Percentiles rank a stretch among this genome's conserved stretches.
Conservation (phyloP, 139 green algal species). For the Coelastrella sp. region DNA sequence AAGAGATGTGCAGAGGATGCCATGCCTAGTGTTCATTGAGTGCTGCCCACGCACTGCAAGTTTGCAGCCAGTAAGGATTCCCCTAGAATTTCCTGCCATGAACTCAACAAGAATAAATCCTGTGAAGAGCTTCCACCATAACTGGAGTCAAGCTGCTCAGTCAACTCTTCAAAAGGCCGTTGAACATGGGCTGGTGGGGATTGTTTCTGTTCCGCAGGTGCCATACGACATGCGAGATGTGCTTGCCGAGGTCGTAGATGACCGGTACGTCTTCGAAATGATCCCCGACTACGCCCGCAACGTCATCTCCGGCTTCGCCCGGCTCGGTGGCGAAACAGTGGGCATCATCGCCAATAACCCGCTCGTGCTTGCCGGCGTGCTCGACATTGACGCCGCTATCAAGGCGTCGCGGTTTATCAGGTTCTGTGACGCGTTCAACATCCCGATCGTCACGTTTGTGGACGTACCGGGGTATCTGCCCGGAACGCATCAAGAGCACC, state of each 20-base stretch:
- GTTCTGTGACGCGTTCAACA: conserved; percentile 82
- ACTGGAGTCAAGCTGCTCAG: too few relatives aligned
- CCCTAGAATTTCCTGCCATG: too few relatives aligned
- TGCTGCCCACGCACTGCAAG: too few relatives aligned
- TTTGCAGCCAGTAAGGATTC: too few relatives aligned
- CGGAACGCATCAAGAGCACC: conserved; percentile 68
- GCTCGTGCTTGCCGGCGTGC: conserved; percentile 69
- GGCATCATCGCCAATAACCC: conserved; percentile 83
- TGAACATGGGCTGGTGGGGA: too few relatives aligned
- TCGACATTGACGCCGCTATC: conserved; percentile 80
- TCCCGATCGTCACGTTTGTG: conserved; percentile 78
- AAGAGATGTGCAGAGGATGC: too few relatives aligned
- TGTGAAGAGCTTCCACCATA: too few relatives aligned
- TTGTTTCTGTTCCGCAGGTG: conserved; percentile 6
- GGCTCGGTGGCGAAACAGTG: conserved; percentile 69
- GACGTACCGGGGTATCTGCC: conserved; percentile 83
- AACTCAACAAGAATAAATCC: too few relatives aligned
- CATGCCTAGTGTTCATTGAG: too few relatives aligned
- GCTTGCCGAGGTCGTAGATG: conserved; percentile 65
- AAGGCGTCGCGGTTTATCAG: conserved; percentile 74
- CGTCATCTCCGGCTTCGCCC: conserved; percentile 76
- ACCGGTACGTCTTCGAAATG: conserved; percentile 76
- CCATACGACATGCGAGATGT: conserved; percentile 76
- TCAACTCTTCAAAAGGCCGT: too few relatives aligned
- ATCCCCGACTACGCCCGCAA: conserved; percentile 67